These are phyloP conservation scores for Boletus coccyginus DNA, from an alignment of 768 basidiomycete species.

Conservation along the genomic window DNA sequence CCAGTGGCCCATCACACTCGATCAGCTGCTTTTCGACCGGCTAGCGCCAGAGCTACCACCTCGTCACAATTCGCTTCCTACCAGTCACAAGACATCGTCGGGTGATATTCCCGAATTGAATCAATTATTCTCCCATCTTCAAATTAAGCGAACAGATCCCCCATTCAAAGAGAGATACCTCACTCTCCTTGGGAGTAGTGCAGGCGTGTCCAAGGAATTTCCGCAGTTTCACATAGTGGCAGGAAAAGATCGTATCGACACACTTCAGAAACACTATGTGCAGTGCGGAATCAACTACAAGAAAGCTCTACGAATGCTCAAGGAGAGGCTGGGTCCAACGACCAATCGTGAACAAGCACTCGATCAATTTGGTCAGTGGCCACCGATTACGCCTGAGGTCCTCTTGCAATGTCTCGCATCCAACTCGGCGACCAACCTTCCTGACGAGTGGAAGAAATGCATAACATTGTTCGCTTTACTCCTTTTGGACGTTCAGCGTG, in stretches of 20 bases:
- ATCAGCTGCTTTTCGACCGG: neutral
- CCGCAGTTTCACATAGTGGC: neutral
- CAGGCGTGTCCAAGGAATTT: neutral
- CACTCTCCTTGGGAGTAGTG: neutral
- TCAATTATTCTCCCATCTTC: neutral
- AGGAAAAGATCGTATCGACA: neutral
- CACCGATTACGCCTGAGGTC: neutral
- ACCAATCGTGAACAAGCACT: conserved; percentile 7
- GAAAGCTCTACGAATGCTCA: neutral
- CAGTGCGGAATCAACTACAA: neutral
- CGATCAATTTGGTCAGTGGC: neutral
- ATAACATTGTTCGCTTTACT: neutral
- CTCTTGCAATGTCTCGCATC: neutral
- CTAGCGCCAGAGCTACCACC: neutral
- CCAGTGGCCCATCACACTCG: neutral
- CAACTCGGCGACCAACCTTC: neutral
- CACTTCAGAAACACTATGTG: neutral
- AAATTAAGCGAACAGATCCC: neutral
- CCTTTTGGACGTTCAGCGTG: neutral
- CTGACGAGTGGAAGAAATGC: neutral
- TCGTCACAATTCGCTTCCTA: neutral
- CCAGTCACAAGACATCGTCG: neutral
- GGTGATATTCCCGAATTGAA: neutral
- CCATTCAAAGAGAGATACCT: neutral
- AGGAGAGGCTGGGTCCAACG: neutral